Percentiles rank a stretch among this genome's conserved stretches.
phyloP scores from a whole-genome alignment of 805 yeast species.

The Torulaspora maleeae region DNA sequence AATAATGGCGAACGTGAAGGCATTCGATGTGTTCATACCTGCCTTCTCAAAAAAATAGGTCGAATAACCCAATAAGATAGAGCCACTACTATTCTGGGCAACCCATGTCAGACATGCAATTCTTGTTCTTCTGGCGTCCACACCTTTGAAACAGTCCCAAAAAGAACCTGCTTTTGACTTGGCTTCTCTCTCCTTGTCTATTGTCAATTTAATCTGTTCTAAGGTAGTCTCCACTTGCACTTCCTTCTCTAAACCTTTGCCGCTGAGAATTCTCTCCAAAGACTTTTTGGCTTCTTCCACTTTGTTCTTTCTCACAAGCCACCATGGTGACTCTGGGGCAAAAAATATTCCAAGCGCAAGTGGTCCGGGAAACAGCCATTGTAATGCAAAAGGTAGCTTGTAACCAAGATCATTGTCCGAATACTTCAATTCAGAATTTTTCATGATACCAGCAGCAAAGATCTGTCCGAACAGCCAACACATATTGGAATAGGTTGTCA shows the following conservation, averaged over 20 bases:
- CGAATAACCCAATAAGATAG: conserved; percentile 44
- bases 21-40: conserved; percentile 40
- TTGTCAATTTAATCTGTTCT: conserved; percentile 44
- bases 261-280: conserved; percentile 37
- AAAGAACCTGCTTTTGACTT: conserved; percentile 8
- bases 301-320: conserved; percentile 44
- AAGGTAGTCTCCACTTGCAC: conserved; percentile 41
- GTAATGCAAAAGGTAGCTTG: conserved; percentile 52
- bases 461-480: no score
- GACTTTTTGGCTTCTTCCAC: conserved; percentile 42
- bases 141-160: conserved; percentile 46
- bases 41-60: conserved; percentile 50
- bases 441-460: conserved; percentile 44
- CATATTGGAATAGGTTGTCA: no score
- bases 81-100: conserved; percentile 44
- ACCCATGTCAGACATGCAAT: conserved; percentile 43
- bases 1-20: conserved; percentile 46
- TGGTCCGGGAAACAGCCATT: conserved; percentile 57
- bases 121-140: conserved; percentile 48
- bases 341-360: conserved; percentile 40
- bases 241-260: conserved; percentile 32
- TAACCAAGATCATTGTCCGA: conserved; percentile 40
- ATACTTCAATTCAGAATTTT: conserved; percentile 30
- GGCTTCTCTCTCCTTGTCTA: conserved; percentile 33
- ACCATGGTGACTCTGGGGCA: conserved; percentile 59